Conservation (phyloP, 768 basidiomycete genomes). For the Peribolospora baueri region DNA sequence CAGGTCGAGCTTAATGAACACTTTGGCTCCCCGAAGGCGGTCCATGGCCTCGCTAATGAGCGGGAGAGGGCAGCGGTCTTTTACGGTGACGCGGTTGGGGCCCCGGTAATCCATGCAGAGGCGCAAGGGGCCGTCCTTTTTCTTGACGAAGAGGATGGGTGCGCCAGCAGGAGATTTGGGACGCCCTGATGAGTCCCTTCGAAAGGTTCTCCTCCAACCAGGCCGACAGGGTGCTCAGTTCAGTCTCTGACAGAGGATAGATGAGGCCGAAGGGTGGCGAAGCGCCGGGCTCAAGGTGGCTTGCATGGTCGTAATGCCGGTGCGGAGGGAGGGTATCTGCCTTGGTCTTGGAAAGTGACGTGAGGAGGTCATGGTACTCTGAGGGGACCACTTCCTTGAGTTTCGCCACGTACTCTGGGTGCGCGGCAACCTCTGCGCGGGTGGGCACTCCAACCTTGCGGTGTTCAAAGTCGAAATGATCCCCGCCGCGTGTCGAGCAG, state of each 20-base stretch:
- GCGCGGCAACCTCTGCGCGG: too few species aligned
- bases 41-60: conserved; percentile 7
- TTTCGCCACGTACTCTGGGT: not conserved
- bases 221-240: conserved; percentile 19
- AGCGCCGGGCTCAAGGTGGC: conserved; percentile 18
- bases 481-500: too few species aligned
- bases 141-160: conserved; percentile 10
- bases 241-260: conserved; percentile 18
- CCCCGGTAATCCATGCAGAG: conserved; percentile 9
- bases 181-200: conserved; percentile 20
- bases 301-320: conserved; percentile 20
- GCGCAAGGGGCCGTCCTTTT: conserved; percentile 4
- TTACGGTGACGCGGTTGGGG: conserved; percentile 7
- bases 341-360: conserved; percentile 15
- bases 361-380: conserved; percentile 17
- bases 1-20: conserved; percentile 22
- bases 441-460: too few species aligned
- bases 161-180: not conserved
- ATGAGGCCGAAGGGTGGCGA: conserved; percentile 17
- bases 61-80: conserved; percentile 9
- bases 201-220: conserved; percentile 22
- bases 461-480: too few species aligned
- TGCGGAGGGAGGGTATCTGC: conserved; percentile 21
- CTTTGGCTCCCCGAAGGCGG: conserved; percentile 13
- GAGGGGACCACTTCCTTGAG: conserved; percentile 12